These are phyloP conservation scores for Penicillium lagena DNA, from an alignment of 495 filamentous ascomycete genomes.

Conservation along the genomic window DNA sequence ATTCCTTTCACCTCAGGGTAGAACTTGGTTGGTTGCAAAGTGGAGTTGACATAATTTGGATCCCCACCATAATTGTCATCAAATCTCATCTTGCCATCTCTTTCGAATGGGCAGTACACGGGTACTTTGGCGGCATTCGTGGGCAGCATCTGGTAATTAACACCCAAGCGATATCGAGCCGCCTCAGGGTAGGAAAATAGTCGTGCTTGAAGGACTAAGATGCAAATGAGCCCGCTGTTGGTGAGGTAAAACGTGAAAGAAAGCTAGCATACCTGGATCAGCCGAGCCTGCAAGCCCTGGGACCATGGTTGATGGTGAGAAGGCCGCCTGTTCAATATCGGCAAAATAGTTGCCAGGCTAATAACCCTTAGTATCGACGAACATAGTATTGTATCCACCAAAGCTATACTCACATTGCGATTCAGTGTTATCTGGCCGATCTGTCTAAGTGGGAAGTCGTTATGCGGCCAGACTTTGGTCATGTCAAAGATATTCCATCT, in stretches of 20 bases:
- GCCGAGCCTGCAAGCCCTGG: conserved; percentile 38
- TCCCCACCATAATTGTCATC: conserved; percentile 56
- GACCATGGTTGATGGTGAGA: conserved; percentile 45
- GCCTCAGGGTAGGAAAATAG: conserved; percentile 68
- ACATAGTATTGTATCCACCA: background rate
- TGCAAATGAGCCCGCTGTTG: too few species aligned
- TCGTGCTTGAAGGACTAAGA: conserved; percentile 55
- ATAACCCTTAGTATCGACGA: background rate
- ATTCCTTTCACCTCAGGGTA: conserved; percentile 10
- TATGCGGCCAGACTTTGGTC: conserved; percentile 33
- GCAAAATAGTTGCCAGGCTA: conserved; percentile 42
- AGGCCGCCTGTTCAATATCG: conserved; percentile 46
- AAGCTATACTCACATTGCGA: conserved; percentile 17
- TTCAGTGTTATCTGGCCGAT: conserved; percentile 31
- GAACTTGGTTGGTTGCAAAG: conserved; percentile 11
- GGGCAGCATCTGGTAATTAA: conserved; percentile 54
- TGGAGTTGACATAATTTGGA: conserved; percentile 50
- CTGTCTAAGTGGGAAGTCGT: conserved; percentile 28
- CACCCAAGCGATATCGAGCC: conserved; percentile 58
- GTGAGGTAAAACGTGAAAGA: conserved; percentile 4
- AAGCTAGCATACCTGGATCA: conserved; percentile 36
- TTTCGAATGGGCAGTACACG: conserved; percentile 63
- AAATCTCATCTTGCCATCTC: conserved; percentile 59
- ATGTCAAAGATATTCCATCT: conserved; percentile 37
- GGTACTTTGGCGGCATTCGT: conserved; percentile 19